Evolutionary conservation across 805 yeast genomes (phyloP).

Genomic region (Saitoella complicata): DNA sequence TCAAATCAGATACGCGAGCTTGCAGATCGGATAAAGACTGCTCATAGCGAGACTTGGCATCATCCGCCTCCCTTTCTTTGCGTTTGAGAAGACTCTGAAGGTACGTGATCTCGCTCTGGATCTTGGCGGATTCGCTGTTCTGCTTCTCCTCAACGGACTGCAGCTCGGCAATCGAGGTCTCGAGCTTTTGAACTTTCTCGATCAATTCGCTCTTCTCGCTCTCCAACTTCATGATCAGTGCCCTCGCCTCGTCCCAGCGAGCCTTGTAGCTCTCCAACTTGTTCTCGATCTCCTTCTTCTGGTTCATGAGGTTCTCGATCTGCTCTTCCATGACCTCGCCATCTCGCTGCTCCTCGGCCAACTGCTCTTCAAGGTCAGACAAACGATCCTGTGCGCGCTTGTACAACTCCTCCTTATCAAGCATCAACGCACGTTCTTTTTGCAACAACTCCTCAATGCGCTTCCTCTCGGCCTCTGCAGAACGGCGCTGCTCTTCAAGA

Average conservation of each 20-base stretch:
- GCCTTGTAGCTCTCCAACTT: conserved; percentile 20
- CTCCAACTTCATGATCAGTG: conserved; percentile 22
- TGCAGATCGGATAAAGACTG: conserved; percentile 9
- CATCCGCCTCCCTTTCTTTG: conserved; percentile 13
- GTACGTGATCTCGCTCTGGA: conserved; percentile 2
- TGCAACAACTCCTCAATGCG: conserved; percentile 22
- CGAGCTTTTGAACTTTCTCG: conserved; percentile 21
- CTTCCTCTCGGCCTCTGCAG: conserved; percentile 16
- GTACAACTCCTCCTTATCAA: conserved; percentile 33
- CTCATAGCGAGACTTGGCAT: conserved; percentile 6
- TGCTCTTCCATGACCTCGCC: conserved; percentile 19
- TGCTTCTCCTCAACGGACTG: conserved; percentile 12
- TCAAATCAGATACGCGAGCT: too few species aligned
- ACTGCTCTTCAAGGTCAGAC: conserved; percentile 19
- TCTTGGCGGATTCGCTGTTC: conserved; percentile 8
- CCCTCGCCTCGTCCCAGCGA: conserved; percentile 22
- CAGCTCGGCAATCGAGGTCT: conserved; percentile 11
- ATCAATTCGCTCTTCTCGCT: conserved; percentile 20
- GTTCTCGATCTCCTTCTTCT: conserved; percentile 20
- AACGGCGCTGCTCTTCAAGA: conserved; percentile 14
- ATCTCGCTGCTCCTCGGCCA: conserved; percentile 18
- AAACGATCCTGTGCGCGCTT: conserved; percentile 29
- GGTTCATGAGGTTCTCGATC: conserved; percentile 19
- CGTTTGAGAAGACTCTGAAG: conserved; percentile 2
- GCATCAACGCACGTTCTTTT: conserved; percentile 28